These are phyloP conservation scores for Symbiodinium natans DNA, from an alignment of 73 alveolate genomes.

Conservation along the genomic window DNA sequence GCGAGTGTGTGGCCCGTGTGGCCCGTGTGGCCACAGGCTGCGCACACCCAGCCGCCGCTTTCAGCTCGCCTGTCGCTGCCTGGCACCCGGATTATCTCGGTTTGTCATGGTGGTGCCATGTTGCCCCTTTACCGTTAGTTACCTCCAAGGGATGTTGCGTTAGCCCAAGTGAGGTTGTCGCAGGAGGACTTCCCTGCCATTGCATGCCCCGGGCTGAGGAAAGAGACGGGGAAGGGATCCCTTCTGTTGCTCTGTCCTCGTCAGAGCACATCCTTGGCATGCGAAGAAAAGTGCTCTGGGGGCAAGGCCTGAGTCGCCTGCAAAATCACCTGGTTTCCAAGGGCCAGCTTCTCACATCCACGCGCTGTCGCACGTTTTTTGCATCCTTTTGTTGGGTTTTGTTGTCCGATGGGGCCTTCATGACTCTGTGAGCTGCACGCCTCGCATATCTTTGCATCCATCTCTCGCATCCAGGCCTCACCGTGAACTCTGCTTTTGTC, in stretches of 20 bases:
- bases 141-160: no score
- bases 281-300: no score
- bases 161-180: background rate
- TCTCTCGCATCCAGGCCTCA: conserved; percentile 12
- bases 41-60: background rate
- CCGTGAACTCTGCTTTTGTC: conserved; percentile 70
- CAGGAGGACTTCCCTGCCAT: conserved; percentile 82
- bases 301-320: conserved; percentile 54
- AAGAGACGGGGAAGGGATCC: no score
- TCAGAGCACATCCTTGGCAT: no score
- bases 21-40: no score
- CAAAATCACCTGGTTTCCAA: conserved; percentile 11
- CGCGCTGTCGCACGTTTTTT: background rate
- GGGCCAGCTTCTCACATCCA: no score
- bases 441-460: no score
- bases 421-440: no score
- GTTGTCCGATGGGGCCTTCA: background rate
- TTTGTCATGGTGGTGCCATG: background rate
- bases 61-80: background rate
- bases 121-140: background rate
- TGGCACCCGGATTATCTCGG: background rate
- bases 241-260: no score
- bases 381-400: background rate
- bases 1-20: background rate
- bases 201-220: conserved; percentile 27